These are phyloP conservation scores for Sclerotinia spermophila DNA, from an alignment of 2,329 filamentous ascomycete species.

Conservation along the genomic window DNA sequence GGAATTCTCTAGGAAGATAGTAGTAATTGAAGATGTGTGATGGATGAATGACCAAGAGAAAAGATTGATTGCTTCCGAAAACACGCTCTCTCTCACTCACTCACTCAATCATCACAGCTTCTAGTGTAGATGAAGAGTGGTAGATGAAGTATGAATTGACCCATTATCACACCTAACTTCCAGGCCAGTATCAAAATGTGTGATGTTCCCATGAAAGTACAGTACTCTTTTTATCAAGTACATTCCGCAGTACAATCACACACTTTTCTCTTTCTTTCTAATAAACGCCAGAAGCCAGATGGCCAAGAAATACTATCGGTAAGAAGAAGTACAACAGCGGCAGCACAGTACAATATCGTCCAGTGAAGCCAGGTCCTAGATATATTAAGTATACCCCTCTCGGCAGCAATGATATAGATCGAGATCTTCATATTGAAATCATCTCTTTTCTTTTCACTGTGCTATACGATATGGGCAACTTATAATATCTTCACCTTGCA, in stretches of 20 bases:
- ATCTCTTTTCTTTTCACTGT: constrained; percentile 10
- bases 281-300: constrained; percentile 7
- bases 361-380: neutral
- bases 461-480: constrained; percentile 5
- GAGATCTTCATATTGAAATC: neutral
- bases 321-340: constrained; percentile 7
- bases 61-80: neutral
- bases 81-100: neutral
- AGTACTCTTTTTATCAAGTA: neutral
- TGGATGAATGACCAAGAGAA: neutral
- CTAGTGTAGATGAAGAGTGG: neutral
- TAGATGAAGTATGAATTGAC: neutral
- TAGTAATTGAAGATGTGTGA: neutral
- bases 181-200: neutral
- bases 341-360: constrained; percentile 1
- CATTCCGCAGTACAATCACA: constrained; percentile 2
- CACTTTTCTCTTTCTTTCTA: neutral
- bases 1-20: neutral
- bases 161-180: neutral
- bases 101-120: neutral
- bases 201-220: constrained; percentile 1
- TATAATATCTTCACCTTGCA: constrained; percentile 10
- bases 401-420: constrained; percentile 3
- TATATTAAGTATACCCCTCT: neutral
- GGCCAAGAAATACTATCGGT: constrained; percentile 12